These are phyloP conservation scores for Plasmodium ovale DNA, from an alignment of 169 alveolate genomes.

Conservation along the genomic window DNA sequence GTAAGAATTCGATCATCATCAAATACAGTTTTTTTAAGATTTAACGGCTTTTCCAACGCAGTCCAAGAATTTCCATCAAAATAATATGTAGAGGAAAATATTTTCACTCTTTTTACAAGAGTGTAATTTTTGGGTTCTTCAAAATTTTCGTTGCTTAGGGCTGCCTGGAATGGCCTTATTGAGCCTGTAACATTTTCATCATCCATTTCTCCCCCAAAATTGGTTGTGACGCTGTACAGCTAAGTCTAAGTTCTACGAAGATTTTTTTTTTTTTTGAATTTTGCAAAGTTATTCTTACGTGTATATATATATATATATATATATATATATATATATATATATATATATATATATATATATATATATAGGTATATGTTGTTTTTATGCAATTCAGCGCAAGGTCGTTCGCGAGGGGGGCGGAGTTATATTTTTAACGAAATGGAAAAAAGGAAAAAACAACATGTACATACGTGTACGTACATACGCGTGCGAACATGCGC, in stretches of 20 bases:
- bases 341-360: conserved; percentile 5
- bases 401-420: too few species aligned
- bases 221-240: not conserved
- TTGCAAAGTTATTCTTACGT: too few species aligned
- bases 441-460: too few species aligned
- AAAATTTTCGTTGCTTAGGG: conserved; percentile 18
- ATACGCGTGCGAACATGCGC: too few species aligned
- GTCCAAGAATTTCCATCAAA: conserved; percentile 73
- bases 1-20: conserved; percentile 40
- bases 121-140: conserved; percentile 40
- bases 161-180: conserved; percentile 43
- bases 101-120: conserved; percentile 27
- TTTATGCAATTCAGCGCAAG: too few species aligned
- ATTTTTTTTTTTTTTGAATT: too few species aligned
- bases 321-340: not conserved
- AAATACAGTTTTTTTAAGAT: conserved; percentile 55
- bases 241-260: not conserved
- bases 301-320: not conserved
- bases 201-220: conserved; percentile 16
- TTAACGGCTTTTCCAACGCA: conserved; percentile 39
- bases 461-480: too few species aligned
- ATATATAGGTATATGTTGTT: not conserved
- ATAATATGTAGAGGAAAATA: conserved; percentile 37
- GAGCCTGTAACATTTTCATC: not conserved
- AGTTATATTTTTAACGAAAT: too few species aligned